phyloP scores from a whole-genome alignment of 2,329 filamentous ascomycete species.

The Ceratocystis smalleyi region DNA sequence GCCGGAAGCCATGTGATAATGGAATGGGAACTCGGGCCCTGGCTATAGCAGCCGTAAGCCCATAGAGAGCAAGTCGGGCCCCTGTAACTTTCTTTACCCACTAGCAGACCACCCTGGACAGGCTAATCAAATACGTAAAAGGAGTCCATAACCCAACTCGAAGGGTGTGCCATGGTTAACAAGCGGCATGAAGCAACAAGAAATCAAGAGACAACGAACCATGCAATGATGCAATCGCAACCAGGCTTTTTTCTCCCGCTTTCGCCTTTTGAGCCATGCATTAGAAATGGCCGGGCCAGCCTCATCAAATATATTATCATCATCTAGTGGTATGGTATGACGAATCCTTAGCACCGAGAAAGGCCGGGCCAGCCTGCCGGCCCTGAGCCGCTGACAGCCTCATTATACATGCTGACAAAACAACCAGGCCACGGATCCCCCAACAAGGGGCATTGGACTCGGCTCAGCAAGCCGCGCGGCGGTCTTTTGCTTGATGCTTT shows the following conservation, averaged over 20 bases:
- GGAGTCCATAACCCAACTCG: background rate
- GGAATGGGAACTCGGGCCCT: background rate
- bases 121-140: background rate
- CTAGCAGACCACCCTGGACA: background rate
- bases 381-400: background rate
- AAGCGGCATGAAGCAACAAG: no score
- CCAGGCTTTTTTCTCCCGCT: background rate
- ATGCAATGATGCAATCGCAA: no score
- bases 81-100: background rate
- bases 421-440: background rate
- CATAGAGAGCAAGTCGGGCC: background rate
- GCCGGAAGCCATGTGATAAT: background rate
- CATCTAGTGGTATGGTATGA: no score
- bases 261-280: background rate
- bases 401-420: constrained; percentile 6
- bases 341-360: no score
- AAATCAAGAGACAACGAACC: no score
- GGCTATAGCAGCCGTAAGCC: background rate
- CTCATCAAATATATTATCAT: no score
- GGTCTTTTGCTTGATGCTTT: background rate
- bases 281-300: background rate
- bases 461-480: background rate
- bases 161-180: no score
- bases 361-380: background rate
- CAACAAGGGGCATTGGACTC: background rate